These are phyloP conservation scores for Verticillium tricorpus DNA, from an alignment of 2,329 filamentous ascomycete species.

Conservation along the genomic window DNA sequence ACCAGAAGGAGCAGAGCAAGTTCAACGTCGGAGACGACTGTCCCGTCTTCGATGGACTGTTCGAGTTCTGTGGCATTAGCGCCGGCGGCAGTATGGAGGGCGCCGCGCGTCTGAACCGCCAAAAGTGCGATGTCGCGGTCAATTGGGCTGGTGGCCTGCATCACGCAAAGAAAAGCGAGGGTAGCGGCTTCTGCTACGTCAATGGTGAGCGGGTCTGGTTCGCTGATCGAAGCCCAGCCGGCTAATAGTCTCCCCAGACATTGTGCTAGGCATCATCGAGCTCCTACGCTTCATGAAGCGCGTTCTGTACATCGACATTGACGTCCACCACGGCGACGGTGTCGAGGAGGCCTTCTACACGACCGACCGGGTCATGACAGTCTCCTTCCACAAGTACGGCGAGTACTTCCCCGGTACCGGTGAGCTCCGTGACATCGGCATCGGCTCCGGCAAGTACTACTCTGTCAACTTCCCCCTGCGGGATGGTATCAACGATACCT, in stretches of 20 bases:
- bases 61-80: conserved; percentile 92
- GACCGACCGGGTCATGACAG: conserved; percentile 84
- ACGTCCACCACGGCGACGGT: conserved; percentile 87
- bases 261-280: conserved; percentile 88
- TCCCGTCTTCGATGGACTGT: conserved; percentile 96
- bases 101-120: conserved; percentile 80
- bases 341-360: conserved; percentile 90
- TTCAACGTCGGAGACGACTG: conserved; percentile 98
- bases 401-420: conserved; percentile 94
- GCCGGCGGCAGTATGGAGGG: conserved; percentile 92
- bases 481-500: conserved; percentile 84
- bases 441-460: conserved; percentile 85
- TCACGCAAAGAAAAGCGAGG: conserved; percentile 95
- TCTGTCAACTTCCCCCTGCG: conserved; percentile 87
- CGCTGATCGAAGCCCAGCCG: background rate
- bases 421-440: conserved; percentile 78
- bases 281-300: conserved; percentile 76
- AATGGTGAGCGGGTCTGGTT: conserved; percentile 61
- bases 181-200: conserved; percentile 96
- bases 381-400: conserved; percentile 97
- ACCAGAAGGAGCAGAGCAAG: conserved; percentile 82
- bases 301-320: conserved; percentile 91
- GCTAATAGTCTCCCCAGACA: conserved; percentile 54
- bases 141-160: conserved; percentile 98
- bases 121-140: conserved; percentile 93